These are phyloP conservation scores for Colletotrichum filicis DNA, from an alignment of 2,329 filamentous ascomycete genomes.

Conservation along the genomic window DNA sequence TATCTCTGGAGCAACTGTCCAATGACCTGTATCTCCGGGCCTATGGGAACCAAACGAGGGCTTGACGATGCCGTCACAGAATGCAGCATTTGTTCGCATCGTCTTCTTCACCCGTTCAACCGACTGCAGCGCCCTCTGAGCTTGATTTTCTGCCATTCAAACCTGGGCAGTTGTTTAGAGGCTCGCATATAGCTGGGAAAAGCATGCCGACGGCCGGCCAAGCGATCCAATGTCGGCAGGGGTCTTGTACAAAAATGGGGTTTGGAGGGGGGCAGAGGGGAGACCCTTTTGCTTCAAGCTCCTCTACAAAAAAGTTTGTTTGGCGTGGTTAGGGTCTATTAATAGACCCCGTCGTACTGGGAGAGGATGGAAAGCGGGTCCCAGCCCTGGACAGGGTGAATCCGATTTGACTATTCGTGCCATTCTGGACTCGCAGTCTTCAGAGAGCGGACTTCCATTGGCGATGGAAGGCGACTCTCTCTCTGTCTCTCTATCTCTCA, in stretches of 20 bases:
- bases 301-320: slow-evolving; percentile 12
- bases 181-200: neutral
- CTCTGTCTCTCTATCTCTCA: no score
- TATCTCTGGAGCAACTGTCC: neutral
- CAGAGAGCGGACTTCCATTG: neutral
- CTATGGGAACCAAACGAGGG: neutral
- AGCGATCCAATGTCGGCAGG: slow-evolving; percentile 4
- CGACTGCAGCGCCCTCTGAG: neutral
- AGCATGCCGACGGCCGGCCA: neutral
- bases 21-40: neutral
- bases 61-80: neutral
- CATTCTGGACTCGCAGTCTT: neutral
- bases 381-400: slow-evolving; percentile 1
- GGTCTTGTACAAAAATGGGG: neutral
- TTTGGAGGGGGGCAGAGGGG: neutral
- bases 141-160: neutral
- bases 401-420: neutral
- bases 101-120: neutral
- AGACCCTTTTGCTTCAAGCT: slow-evolving; percentile 3
- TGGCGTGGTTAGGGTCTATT: slow-evolving; percentile 13
- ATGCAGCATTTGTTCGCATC: neutral
- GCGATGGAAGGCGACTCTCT: neutral
- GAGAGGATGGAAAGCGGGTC: neutral
- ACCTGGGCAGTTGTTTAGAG: neutral
- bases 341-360: slow-evolving; percentile 11